Percentiles rank a stretch among this genome's conserved stretches.
Evolutionary conservation across 768 basidiomycete species (phyloP).

Genomic region (Kwoniella shandongensis): DNA sequence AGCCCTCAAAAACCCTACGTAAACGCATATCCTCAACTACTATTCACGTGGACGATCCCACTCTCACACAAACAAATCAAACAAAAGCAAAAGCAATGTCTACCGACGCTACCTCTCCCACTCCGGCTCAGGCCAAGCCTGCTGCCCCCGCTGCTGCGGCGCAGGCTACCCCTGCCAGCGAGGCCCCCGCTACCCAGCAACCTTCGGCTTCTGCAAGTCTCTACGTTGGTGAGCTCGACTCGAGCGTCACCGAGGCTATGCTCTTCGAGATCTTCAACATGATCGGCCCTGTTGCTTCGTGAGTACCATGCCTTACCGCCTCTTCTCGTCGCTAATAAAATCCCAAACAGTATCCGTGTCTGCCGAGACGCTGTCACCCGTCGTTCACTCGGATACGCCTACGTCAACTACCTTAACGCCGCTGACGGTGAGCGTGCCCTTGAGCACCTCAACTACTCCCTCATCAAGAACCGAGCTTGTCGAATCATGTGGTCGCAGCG

Average conservation of each 20-base stretch:
- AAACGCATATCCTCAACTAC: slow-evolving; percentile 36
- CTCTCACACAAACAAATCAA: slow-evolving; percentile 21
- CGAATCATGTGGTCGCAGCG: slow-evolving; percentile 99
- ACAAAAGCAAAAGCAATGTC: slow-evolving; percentile 27
- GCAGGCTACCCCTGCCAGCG: slow-evolving; percentile 37
- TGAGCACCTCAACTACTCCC: slow-evolving; percentile 97
- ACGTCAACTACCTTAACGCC: slow-evolving; percentile 97
- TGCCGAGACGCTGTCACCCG: slow-evolving; percentile 99
- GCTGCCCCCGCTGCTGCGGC: slow-evolving; percentile 34
- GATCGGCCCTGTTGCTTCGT: slow-evolving; percentile 99
- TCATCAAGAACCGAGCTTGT: slow-evolving; percentile 97
- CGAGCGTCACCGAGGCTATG: slow-evolving; percentile 98
- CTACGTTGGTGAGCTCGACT: slow-evolving; percentile 98
- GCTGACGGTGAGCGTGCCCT: slow-evolving; percentile 98
- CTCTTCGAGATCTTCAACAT: slow-evolving; percentile 99
- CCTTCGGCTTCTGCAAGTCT: slow-evolving; percentile 62
- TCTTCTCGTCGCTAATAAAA: no score
- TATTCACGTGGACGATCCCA: slow-evolving; percentile 49
- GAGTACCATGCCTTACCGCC: slow-evolving; percentile 47
- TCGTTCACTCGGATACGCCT: slow-evolving; percentile 98
- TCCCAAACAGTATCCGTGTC: slow-evolving; percentile 85
- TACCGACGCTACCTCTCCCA: slow-evolving; percentile 32
- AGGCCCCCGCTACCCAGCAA: slow-evolving; percentile 31
- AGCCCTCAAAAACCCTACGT: slow-evolving; percentile 48
- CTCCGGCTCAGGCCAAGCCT: slow-evolving; percentile 35